Evolutionary conservation across 2,329 filamentous ascomycete genomes (phyloP), one percentile per base, ranked within the genome.

Genomic region (Penicillium sp.): DNA sequence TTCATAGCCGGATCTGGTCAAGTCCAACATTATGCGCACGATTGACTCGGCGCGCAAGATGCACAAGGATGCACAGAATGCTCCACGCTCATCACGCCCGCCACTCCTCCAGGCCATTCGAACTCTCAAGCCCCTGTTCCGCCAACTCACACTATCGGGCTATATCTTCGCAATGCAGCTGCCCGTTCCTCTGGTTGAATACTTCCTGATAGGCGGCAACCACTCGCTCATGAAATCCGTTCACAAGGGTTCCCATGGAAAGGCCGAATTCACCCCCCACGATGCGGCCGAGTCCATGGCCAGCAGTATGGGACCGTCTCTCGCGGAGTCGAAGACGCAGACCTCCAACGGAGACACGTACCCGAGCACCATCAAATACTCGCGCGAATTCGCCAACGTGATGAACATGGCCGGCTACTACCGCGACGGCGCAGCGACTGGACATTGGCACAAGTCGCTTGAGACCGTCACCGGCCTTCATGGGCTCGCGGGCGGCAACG

Each of bases 101-200:
- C 74, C 79, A 20, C 63, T 81, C 16, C 67, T 69, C 31, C 77
- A 75, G 38, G 76, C 76, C 1, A 52, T 74, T 11, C 63, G 62
- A 9, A 74, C 74, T 0, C 50, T 81, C n/a, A 63, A 60, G 14
- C 80, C 81, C 1, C 63, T 84, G 1, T 30, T 76, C n/a, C 65
- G 65, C 18, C 81, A 84, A 56, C 53, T 79, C 20, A 46, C 63
- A 8, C 69, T 75, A 47, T 82, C 80, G 2, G 76, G 77, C 51
- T 84, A 84, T 58, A 73, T 83, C 44, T 82, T 82, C 56, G 73
- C 72, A 13, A 78, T 84, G 66, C 74, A 78, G 38, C 67, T 83
- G 2, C 81, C 80, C 2, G 63, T 66, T 30, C 66, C 71, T 4
- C 59, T 81, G 13, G 73, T 77, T 44, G 68, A 62, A 42, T 74